Base-by-base conservation (phyloP, 1,139 yeast genomes). In the Waltiozyma sp. region DNA sequence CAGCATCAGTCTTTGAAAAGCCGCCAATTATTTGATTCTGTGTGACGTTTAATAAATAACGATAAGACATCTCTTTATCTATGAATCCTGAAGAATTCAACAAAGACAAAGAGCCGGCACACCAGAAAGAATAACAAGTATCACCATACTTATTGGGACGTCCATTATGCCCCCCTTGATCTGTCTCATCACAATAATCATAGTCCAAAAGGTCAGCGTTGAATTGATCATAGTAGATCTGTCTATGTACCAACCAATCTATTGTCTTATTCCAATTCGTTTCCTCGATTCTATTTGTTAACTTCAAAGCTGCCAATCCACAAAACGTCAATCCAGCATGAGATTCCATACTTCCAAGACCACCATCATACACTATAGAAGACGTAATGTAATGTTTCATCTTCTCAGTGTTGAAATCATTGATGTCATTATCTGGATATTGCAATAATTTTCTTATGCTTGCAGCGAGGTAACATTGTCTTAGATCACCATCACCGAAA, bases 81-180 rank as follows among this genome's bases (percentile, higher is more conserved):
- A 75, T 55, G 16, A 77, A 57, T 1, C 52, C 52, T 33, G 51
- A 53, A 4, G 46, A 47, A 2, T 49, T 60, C 31, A 80, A 60
- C 40, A 81, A 49, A 2, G 59, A 58, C 46, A 88, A 63, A 10
- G 87, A 68, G 2, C 77, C 93, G 10, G 78, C 60, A 40, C 78
- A 75, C 98, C 98, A 91, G 72, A 89, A 91, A 9, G 86, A 75
- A 60, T 91, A 91, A 63, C 98, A 91, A 0, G 96, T 84, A 60
- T 91, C 98, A 4, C 84, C 82, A 42, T 72, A 73, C 59, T 91
- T 91, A 58, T 88, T 87, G 23, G 76, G 77, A 41, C 98, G 68
- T 0, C 98, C 98, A 60, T 88, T 87, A 59, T 87, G 82, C 0
- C 94, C 95, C 2, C 96, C 96, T 49, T 68, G 69, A 46, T 61